Base-by-base conservation (phyloP, 257 asterid genomes). In the Solanum pennellii region DNA sequence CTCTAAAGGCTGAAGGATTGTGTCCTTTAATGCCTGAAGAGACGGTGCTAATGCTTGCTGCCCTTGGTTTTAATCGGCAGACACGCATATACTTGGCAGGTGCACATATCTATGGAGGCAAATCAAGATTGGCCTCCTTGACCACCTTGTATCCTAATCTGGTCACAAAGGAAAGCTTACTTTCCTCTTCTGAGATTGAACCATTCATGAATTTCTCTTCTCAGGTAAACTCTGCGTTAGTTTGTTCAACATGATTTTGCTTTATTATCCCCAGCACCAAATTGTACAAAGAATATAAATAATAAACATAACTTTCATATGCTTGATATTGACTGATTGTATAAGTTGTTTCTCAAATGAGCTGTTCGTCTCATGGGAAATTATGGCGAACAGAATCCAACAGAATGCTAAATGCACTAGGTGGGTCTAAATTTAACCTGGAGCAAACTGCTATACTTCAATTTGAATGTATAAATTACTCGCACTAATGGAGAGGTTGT, bases 11-110 rank as follows among this genome's bases (percentile, higher is more conserved):
- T 8, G 99, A 97, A 95, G 99, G 99, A 71, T 90, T 97, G 83
- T 97, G 99, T 47, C 99, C 99, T 25, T 89, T 97, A 92, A 97
- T 94, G 99, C 99, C 99, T 11, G 99, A 97, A 93, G 99, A 97
- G 89, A 97, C 99, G 3, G 98, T 91, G 44, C 98, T 97, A 86
- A 93, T 96, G 98, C 98, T 97, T 88, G 98, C 98, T 44, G 98
- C 94, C 89, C 98, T 97, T 18, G 98, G 99, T 90, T 97, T 96
- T 92, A 94, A 93, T 80, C 93, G 99, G 59, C 90, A 93, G 87
- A 94, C 99, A 74, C 99, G 90, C 89, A 91, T 97, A 87, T 96
- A 93, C 92, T 93, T 97, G 83, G 99, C 99, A 0, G 99, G 99
- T 71, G 96, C 99, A 76, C 98, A 95, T 66, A 95, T 97, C 85